These are phyloP conservation scores for Bipolaris oryzae DNA, from an alignment of 2,329 filamentous ascomycete genomes.

Conservation along the genomic window DNA sequence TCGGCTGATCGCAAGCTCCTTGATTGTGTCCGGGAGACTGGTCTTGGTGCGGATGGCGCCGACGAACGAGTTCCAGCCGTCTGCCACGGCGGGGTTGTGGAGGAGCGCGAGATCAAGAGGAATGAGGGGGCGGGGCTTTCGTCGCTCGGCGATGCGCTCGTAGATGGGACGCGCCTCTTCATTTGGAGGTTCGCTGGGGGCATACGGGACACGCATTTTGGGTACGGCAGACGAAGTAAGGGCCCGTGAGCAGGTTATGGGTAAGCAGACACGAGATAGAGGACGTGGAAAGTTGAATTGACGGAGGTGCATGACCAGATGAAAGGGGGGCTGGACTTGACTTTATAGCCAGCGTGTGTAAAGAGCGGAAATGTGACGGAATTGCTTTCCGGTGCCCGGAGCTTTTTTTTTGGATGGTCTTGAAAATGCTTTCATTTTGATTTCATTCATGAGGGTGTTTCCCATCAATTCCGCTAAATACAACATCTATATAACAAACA, in stretches of 20 bases:
- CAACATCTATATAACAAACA: conserved; percentile 19
- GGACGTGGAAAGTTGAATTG: background rate
- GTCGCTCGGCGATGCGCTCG: conserved; percentile 59
- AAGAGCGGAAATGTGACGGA: conserved; percentile 7
- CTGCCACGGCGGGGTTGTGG: conserved; percentile 61
- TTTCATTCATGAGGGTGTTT: background rate
- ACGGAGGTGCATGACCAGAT: background rate
- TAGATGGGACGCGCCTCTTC: conserved; percentile 57
- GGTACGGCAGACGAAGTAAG: conserved; percentile 11
- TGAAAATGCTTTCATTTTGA: background rate
- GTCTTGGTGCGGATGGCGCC: conserved; percentile 63
- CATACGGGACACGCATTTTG: conserved; percentile 63
- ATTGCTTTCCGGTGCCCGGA: conserved; percentile 11
- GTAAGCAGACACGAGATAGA: background rate
- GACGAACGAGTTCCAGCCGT: conserved; percentile 66
- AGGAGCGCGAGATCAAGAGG: conserved; percentile 62
- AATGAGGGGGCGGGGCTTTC: conserved; percentile 59
- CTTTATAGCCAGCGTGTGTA: conserved; percentile 6
- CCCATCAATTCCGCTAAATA: conserved; percentile 17
- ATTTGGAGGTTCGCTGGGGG: conserved; percentile 55
- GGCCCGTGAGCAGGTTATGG: background rate
- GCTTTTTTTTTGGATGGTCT: background rate
- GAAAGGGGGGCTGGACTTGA: background rate
- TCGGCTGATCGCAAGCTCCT: conserved; percentile 79
- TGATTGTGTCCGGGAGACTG: conserved; percentile 58